Percentiles rank a stretch among this genome's conserved stretches.
phyloP scores from a whole-genome alignment of 805 yeast genomes.

The Starmerella etchellsii region DNA sequence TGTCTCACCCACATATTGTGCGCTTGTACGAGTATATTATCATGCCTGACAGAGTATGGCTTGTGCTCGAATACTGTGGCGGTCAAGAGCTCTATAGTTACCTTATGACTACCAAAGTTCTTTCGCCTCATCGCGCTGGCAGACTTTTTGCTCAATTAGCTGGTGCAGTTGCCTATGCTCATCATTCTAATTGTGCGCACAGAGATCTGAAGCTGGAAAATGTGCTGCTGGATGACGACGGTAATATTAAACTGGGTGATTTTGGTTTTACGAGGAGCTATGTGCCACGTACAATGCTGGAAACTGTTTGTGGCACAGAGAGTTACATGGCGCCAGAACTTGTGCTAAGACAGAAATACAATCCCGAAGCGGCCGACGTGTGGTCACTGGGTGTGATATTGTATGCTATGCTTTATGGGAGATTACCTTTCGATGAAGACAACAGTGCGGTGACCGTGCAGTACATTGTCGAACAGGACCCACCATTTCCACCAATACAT shows the following conservation, averaged over 20 bases:
- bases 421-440: conserved; percentile 83
- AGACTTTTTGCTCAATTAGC: conserved; percentile 38
- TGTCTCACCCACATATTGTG: conserved; percentile 73
- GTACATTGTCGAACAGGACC: conserved; percentile 54
- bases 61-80: conserved; percentile 79
- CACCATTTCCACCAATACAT: conserved; percentile 33
- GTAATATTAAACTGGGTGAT: conserved; percentile 73
- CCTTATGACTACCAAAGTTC: conserved; percentile 25
- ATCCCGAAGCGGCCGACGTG: conserved; percentile 66
- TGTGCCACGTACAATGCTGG: conserved; percentile 42
- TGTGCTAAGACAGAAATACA: conserved; percentile 51
- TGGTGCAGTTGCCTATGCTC: conserved; percentile 60
- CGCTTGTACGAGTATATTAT: conserved; percentile 74
- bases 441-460: conserved; percentile 49
- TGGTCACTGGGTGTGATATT: conserved; percentile 90
- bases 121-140: conserved; percentile 11
- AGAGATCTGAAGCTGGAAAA: conserved; percentile 73
- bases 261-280: conserved; percentile 88
- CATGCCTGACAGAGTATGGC: conserved; percentile 68
- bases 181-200: conserved; percentile 64
- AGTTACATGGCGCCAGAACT: conserved; percentile 97
- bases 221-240: conserved; percentile 61
- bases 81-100: conserved; percentile 31
- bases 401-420: conserved; percentile 71
- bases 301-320: conserved; percentile 86